A percentile compares a stretch with the other conserved stretches of the same genome.
phyloP scores from a whole-genome alignment of 2,329 filamentous ascomycete species.

The Fusarium haematococcum region DNA sequence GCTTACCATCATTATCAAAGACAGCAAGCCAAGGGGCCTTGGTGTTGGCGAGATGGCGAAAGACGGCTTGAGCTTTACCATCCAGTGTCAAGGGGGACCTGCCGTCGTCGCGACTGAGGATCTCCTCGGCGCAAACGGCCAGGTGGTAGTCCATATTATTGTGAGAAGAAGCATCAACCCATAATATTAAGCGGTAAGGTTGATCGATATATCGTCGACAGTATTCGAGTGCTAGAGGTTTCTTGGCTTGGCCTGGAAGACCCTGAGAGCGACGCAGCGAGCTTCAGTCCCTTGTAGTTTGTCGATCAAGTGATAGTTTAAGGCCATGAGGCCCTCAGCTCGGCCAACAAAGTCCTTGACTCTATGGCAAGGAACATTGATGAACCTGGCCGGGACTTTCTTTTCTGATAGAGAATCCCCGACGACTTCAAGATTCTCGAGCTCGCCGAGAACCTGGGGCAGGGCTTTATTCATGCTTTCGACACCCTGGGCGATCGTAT shows the following conservation, averaged over 20 bases:
- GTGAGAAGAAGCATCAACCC: background rate
- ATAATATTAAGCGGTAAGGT: background rate
- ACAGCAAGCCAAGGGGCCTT: background rate
- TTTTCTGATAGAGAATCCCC: background rate
- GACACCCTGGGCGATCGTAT: background rate
- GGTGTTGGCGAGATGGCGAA: background rate
- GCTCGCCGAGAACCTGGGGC: background rate
- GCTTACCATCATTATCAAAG: background rate
- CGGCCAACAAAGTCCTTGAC: background rate
- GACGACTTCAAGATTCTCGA: background rate
- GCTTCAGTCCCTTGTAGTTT: background rate
- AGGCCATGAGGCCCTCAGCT: background rate
- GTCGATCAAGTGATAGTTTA: background rate
- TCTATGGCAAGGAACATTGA: background rate
- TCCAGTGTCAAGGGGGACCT: background rate
- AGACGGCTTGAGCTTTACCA: background rate
- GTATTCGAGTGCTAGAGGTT: background rate
- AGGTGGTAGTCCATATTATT: background rate
- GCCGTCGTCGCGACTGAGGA: background rate
- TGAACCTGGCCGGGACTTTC: background rate
- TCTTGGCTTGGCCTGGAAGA: background rate
- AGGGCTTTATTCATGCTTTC: background rate
- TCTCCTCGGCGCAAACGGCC: background rate
- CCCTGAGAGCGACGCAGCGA: background rate
- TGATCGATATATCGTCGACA: background rate